Evolutionary conservation across 345 rosid genomes (phyloP).

Genomic region (Mallotus nudiflorus): DNA sequence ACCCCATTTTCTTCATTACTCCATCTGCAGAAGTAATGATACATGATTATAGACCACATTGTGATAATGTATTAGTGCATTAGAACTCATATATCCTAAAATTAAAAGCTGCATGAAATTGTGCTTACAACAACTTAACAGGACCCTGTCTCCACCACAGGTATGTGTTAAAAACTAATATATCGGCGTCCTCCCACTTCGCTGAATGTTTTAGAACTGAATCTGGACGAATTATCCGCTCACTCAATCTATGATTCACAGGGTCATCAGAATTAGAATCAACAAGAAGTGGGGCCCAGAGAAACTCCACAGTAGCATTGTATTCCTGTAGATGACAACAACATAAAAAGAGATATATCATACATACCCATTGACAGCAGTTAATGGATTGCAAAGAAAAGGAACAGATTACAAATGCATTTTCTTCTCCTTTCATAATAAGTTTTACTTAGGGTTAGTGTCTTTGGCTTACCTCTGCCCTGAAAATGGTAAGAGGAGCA

Average conservation of each 20-base stretch:
- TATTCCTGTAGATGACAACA: conserved; percentile 56
- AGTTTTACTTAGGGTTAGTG: background rate
- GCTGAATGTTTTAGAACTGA: conserved; percentile 87
- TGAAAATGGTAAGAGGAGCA: conserved; percentile 84
- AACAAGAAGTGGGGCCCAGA: conserved; percentile 95
- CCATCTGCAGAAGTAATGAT: conserved; percentile 61
- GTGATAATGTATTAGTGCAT: background rate
- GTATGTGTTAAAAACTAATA: conserved; percentile 84
- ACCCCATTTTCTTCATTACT: conserved; percentile 56
- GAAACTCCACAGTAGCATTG: conserved; percentile 90
- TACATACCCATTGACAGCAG: conserved; percentile 1
- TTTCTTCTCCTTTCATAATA: background rate
- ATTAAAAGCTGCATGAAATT: background rate
- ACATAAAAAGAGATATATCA: background rate
- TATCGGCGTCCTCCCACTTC: conserved; percentile 88
- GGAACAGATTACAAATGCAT: background rate
- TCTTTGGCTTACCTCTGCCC: conserved; percentile 66
- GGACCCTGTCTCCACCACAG: conserved; percentile 99
- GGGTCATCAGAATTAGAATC: conserved; percentile 99
- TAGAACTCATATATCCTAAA: background rate
- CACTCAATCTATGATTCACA: conserved; percentile 75
- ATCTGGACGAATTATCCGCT: conserved; percentile 84
- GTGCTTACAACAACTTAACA: conserved; percentile 72
- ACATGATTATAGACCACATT: background rate
- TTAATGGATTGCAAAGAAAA: background rate